Base-by-base conservation (phyloP, 805 yeast genomes). In the Kodamaea leandrae region DNA sequence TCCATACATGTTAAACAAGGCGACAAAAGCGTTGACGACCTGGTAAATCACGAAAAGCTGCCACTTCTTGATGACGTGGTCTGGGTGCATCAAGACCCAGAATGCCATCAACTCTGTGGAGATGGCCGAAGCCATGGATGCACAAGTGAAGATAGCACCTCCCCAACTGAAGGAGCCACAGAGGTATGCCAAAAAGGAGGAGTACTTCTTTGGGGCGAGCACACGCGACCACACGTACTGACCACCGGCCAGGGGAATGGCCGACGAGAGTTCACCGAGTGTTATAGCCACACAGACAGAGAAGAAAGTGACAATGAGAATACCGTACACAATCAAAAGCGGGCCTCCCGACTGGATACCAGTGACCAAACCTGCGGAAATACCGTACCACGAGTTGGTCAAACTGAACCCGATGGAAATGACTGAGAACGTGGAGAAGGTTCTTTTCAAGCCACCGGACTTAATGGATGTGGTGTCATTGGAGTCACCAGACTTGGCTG, bases 331-430 rank as follows among this genome's bases (percentile, higher is more conserved):
- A 46, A 68, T 66, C 52, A 66, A 46, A 43, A 65, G 44, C 6
- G 73, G 72, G 19, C 73, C 73, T 7, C 72, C 72, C 13, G 71
- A 64, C 43, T 57, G 58, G 43, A 68, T 68, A 24, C 71, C 71
- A 14, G 71, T 65, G 48, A 64, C 54, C 42, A 68, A 58, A 23
- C 70, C 60, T 4, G 71, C 66, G 12, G 66, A 58, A 37, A 68
- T 64, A 12, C 74, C 73, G 33, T 64, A 60, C 72, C 72, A 68
- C 18, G 69, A 63, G 58, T 68, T 66, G 37, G 72, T 67, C 43
- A 68, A 55, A 12, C 68, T 68, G 50, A 68, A 68, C 7, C 72
- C 72, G 45, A 68, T 60, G 10, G 66, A 67, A 12, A 67, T 56
- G 21, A 68, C 58, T 2, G 70, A 64, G 57, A 63, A 67, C 18